These are phyloP conservation scores for Puccinia horiana DNA, from an alignment of 1,284 basidiomycete species.

Conservation along the genomic window DNA sequence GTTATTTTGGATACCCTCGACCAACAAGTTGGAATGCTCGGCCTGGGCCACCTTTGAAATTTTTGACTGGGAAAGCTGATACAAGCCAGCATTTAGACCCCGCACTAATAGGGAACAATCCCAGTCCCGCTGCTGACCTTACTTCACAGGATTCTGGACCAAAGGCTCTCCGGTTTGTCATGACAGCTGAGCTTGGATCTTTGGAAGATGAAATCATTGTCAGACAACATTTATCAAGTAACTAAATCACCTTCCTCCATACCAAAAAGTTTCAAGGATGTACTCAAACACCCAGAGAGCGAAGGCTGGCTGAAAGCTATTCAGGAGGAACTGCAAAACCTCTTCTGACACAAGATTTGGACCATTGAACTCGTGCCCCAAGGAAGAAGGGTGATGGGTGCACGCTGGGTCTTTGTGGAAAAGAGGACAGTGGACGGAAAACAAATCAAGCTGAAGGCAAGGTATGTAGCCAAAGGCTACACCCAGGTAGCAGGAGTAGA, in stretches of 20 bases:
- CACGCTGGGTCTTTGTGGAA: slow-evolving; percentile 1
- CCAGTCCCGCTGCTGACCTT: not conserved
- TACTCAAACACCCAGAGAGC: slow-evolving; percentile 3
- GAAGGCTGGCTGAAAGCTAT: no score
- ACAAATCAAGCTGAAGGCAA: not conserved
- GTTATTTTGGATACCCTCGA: slow-evolving; percentile 12
- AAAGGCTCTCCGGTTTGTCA: not conserved
- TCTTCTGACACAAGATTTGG: not conserved
- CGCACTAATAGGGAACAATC: not conserved
- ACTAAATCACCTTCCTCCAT: not conserved
- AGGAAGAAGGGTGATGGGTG: not conserved
- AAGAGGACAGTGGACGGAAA: not conserved
- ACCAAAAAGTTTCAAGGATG: not conserved
- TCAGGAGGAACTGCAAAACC: slow-evolving; percentile 26
- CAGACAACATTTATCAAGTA: not conserved
- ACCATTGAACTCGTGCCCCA: not conserved
- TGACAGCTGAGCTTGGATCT: not conserved
- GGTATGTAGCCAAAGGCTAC: slow-evolving; percentile 20
- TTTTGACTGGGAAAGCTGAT: not conserved
- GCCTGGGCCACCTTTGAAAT: not conserved
- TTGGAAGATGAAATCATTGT: not conserved
- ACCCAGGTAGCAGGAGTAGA: slow-evolving; percentile 6
- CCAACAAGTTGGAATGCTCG: not conserved
- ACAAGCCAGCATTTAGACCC: not conserved
- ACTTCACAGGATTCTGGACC: not conserved